A percentile compares a stretch with the other conserved stretches of the same genome.
Evolutionary conservation across 371 early-diverging fungal species (phyloP).

Genomic region (Circinella minor): DNA sequence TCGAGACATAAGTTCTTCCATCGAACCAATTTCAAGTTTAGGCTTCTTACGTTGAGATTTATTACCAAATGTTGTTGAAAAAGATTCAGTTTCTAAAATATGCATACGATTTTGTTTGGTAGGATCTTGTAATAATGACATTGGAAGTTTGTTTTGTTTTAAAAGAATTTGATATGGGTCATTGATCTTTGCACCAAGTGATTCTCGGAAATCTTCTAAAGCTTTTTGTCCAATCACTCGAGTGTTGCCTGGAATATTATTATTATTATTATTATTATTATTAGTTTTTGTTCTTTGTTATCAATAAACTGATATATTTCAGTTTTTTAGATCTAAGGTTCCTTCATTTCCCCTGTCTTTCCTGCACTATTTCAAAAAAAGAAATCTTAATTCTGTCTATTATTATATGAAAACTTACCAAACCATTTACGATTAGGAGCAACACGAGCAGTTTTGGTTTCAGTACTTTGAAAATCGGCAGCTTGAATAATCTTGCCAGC

Average conservation of each 20-base stretch:
- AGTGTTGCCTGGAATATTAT: slow-evolving; percentile 75
- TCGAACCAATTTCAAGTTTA: slow-evolving; percentile 71
- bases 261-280: neutral
- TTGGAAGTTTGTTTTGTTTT: slow-evolving; percentile 96
- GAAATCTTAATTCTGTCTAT: neutral
- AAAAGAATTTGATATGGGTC: slow-evolving; percentile 98
- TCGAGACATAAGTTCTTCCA: slow-evolving; percentile 85
- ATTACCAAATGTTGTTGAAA: slow-evolving; percentile 89
- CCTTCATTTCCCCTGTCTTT: too few species aligned
- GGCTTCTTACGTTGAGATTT: slow-evolving; percentile 96
- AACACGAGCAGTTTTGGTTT: slow-evolving; percentile 83
- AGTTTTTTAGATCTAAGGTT: too few species aligned
- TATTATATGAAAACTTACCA: slow-evolving; percentile 56
- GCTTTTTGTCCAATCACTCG: slow-evolving; percentile 94
- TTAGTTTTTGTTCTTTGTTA: too few species aligned
- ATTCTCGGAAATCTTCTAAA: slow-evolving; percentile 89
- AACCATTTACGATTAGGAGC: slow-evolving; percentile 98
- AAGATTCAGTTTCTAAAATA: slow-evolving; percentile 92
- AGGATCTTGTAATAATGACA: slow-evolving; percentile 90
- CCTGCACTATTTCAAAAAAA: too few species aligned
- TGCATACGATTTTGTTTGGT: slow-evolving; percentile 86
- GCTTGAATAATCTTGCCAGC: slow-evolving; percentile 95
- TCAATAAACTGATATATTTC: too few species aligned
- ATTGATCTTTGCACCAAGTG: slow-evolving; percentile 85
- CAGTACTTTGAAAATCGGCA: slow-evolving; percentile 91